These are phyloP conservation scores for Delonix regia DNA, from an alignment of 306 rosid species.

Conservation along the genomic window DNA sequence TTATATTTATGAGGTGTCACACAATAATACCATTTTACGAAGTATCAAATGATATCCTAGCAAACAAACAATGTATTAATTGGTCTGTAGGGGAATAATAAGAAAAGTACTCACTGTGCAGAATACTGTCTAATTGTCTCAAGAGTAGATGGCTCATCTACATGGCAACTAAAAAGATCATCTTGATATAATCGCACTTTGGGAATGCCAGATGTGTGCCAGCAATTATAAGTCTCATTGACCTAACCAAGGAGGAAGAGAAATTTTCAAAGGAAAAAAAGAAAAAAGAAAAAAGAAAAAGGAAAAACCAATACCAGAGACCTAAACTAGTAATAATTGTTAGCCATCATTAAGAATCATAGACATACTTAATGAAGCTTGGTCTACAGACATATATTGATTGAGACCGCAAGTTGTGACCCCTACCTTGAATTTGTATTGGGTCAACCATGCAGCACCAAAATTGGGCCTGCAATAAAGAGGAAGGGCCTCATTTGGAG, in stretches of 20 bases:
- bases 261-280: no score
- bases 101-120: constrained; percentile 62
- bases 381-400: constrained; percentile 17
- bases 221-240: constrained; percentile 84
- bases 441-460: constrained; percentile 90
- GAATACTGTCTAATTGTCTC: constrained; percentile 72
- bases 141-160: constrained; percentile 64
- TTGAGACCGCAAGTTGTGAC: constrained; percentile 30
- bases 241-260: constrained; percentile 54
- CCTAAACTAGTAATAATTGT: neutral
- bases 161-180: constrained; percentile 77
- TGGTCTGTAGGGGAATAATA: constrained; percentile 7
- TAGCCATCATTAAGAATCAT: constrained; percentile 15
- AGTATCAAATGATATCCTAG: constrained; percentile 23
- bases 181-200: constrained; percentile 73
- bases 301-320: constrained; percentile 21
- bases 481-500: constrained; percentile 98
- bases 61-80: constrained; percentile 28
- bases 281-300: constrained; percentile 35
- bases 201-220: constrained; percentile 83
- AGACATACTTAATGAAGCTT: constrained; percentile 16
- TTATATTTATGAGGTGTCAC: constrained; percentile 29
- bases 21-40: constrained; percentile 13
- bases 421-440: constrained; percentile 83
- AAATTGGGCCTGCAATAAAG: constrained; percentile 90